phyloP scores from a whole-genome alignment of 306 rosid species.

The Begonia loranthoides region DNA sequence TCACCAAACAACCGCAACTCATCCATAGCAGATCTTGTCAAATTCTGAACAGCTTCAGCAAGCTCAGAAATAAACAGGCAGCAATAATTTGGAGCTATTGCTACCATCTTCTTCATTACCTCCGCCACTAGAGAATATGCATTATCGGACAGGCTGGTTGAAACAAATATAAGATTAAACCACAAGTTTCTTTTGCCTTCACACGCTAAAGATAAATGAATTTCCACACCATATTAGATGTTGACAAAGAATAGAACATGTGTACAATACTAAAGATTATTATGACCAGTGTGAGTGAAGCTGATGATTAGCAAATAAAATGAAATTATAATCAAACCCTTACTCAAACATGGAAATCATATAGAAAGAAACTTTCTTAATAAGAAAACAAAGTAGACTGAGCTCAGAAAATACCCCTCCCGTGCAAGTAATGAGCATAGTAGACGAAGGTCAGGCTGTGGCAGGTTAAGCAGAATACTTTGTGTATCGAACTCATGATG shows the following conservation, averaged over 20 bases:
- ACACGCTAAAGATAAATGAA: no score
- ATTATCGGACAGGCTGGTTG: constrained; percentile 76
- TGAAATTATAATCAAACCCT: no score
- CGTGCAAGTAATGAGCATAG: constrained; percentile 88
- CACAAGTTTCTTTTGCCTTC: background rate
- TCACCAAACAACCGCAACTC: constrained; percentile 62
- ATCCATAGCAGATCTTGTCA: constrained; percentile 74
- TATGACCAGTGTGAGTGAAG: no score
- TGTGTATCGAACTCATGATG: constrained; percentile 30
- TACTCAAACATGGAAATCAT: no score
- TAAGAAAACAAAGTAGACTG: no score
- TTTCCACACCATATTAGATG: background rate
- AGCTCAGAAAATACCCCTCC: constrained; percentile 62
- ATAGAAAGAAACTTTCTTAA: no score
- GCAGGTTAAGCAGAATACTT: constrained; percentile 48
- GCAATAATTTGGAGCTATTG: constrained; percentile 72
- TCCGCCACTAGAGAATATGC: constrained; percentile 80
- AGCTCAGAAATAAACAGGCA: constrained; percentile 72
- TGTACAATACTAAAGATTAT: no score
- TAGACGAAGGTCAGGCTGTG: constrained; percentile 76
- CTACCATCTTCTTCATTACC: constrained; percentile 89
- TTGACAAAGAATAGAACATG: background rate
- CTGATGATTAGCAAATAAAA: no score
- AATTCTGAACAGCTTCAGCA: constrained; percentile 59
- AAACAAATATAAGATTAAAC: constrained; percentile 19